Evolutionary conservation across 495 filamentous ascomycete species (phyloP).

Genomic region (Hypomontagnella submonticulosa): DNA sequence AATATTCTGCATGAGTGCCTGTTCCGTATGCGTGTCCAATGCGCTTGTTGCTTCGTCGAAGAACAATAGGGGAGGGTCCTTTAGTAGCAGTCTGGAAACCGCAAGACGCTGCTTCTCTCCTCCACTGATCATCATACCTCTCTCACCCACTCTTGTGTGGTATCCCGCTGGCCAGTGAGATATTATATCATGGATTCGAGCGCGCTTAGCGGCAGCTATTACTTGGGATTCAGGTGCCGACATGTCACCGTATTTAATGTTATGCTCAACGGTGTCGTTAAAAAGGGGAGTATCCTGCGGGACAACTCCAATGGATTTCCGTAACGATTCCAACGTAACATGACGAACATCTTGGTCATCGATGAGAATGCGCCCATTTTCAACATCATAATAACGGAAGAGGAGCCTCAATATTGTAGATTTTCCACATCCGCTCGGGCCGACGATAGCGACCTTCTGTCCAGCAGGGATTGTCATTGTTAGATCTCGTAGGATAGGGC

Average conservation of each 20-base stretch:
- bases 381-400: constrained; percentile 94
- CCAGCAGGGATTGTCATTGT: constrained; percentile 91
- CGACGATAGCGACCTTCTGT: constrained; percentile 94
- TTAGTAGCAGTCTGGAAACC: constrained; percentile 85
- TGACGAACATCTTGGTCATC: constrained; percentile 93
- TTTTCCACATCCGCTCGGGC: constrained; percentile 95
- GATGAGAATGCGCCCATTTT: constrained; percentile 86
- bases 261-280: constrained; percentile 94
- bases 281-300: constrained; percentile 97
- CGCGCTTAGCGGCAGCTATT: constrained; percentile 77
- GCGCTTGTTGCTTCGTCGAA: constrained; percentile 98
- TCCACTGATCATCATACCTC: constrained; percentile 98
- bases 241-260: constrained; percentile 94
- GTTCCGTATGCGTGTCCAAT: constrained; percentile 95
- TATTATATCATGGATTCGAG: constrained; percentile 86
- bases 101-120: constrained; percentile 97
- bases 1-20: constrained; percentile 90
- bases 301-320: constrained; percentile 90
- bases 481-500: constrained; percentile 87
- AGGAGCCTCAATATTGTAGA: constrained; percentile 90
- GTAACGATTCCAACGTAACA: constrained; percentile 82
- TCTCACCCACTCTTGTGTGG: constrained; percentile 90
- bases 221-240: constrained; percentile 80
- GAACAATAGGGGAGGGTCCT: constrained; percentile 92
- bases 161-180: constrained; percentile 84